These are phyloP conservation scores for Cladorrhinum samala DNA, from an alignment of 495 filamentous ascomycete genomes.

Conservation along the genomic window DNA sequence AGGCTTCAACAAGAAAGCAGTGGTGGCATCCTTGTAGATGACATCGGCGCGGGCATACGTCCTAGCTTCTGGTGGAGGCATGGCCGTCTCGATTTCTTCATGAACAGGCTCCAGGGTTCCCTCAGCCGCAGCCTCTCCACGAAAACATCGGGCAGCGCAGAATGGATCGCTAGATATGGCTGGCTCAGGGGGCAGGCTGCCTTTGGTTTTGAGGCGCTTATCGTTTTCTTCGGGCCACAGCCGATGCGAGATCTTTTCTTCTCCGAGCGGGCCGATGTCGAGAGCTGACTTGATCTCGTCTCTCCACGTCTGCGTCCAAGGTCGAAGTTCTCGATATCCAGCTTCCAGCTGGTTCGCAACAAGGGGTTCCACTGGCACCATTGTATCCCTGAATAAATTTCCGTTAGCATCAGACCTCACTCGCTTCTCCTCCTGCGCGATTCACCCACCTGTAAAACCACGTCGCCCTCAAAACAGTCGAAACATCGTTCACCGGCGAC, in stretches of 20 bases:
- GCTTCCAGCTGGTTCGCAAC: conserved; percentile 88
- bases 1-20: conserved; percentile 75
- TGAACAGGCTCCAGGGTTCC: conserved; percentile 40
- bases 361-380: conserved; percentile 80
- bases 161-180: conserved; percentile 48
- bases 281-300: conserved; percentile 89
- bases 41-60: conserved; percentile 66
- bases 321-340: conserved; percentile 78
- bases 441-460: conserved; percentile 74
- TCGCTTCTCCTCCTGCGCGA: too few species aligned
- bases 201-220: conserved; percentile 33
- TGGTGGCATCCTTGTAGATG: conserved; percentile 68
- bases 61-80: conserved; percentile 25
- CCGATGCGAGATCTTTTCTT: conserved; percentile 78
- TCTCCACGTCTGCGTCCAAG: conserved; percentile 88
- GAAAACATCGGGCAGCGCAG: conserved; percentile 49
- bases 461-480: conserved; percentile 74
- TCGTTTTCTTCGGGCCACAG: conserved; percentile 62
- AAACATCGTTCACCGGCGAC: conserved; percentile 89
- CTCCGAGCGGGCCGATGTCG: conserved; percentile 82
- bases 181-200: conserved; percentile 33
- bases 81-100: conserved; percentile 30
- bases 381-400: conserved; percentile 57
- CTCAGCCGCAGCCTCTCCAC: conserved; percentile 49
- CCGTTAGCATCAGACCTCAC: background rate